phyloP scores from a whole-genome alignment of 805 yeast genomes.

The Candida suzukii region DNA sequence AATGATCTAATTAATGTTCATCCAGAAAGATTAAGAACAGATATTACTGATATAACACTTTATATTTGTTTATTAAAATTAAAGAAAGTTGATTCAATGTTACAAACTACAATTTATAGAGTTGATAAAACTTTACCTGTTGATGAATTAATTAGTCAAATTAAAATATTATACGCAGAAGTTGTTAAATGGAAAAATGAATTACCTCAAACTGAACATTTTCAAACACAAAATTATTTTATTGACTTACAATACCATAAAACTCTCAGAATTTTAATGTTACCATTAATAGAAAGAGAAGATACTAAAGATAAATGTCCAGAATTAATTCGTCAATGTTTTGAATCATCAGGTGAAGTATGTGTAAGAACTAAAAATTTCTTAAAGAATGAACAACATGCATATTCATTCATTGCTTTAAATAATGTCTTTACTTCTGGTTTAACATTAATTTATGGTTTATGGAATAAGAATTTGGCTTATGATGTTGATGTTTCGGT shows the following conservation, averaged over 20 bases:
- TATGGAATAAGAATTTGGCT: conserved; percentile 11
- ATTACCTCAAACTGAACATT: conserved; percentile 8
- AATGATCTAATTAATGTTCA: conserved; percentile 11
- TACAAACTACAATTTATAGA: conserved; percentile 13
- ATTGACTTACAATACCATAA: conserved; percentile 13
- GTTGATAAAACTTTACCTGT: conserved; percentile 10
- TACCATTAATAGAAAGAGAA: conserved; percentile 12
- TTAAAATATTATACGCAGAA: conserved; percentile 5
- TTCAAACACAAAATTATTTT: conserved; percentile 6
- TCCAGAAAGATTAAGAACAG: conserved; percentile 11
- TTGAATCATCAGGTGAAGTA: conserved; percentile 14
- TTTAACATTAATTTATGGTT: conserved; percentile 16
- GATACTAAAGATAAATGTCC: conserved; percentile 3
- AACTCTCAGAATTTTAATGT: conserved; percentile 10
- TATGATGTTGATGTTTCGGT: conserved; percentile 17
- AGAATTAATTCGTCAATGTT: conserved; percentile 12
- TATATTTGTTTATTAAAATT: conserved; percentile 7
- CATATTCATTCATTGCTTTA: conserved; percentile 16
- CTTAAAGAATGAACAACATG: conserved; percentile 15
- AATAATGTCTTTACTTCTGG: conserved; percentile 17
- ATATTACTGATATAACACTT: conserved; percentile 12
- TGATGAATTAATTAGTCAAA: conserved; percentile 6
- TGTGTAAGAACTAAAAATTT: conserved; percentile 14
- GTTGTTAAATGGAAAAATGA: conserved; percentile 11
- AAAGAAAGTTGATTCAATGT: conserved; percentile 13